Percentiles rank a stretch among this genome's conserved stretches.
Conservation (phyloP, 352 stramenopile species). For the Globisporangium solare region DNA sequence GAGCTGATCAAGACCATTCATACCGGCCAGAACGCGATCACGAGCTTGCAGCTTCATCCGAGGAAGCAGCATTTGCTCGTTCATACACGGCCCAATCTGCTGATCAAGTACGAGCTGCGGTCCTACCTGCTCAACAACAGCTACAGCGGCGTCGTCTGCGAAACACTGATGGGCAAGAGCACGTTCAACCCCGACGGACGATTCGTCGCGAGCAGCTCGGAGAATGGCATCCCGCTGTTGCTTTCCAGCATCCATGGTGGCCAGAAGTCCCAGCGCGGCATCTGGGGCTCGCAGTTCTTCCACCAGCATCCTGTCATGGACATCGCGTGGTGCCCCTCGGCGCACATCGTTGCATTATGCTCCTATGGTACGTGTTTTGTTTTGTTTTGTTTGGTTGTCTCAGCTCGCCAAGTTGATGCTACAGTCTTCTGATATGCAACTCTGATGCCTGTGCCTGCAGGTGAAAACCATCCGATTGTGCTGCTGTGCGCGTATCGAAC, state of each 20-base stretch:
- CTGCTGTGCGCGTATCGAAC: slow-evolving; percentile 48
- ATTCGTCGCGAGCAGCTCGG: slow-evolving; percentile 51
- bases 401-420: not conserved
- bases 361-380: slow-evolving; percentile 42
- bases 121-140: slow-evolving; percentile 74
- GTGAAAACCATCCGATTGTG: slow-evolving; percentile 54
- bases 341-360: slow-evolving; percentile 60
- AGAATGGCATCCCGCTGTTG: slow-evolving; percentile 53
- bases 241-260: slow-evolving; percentile 48
- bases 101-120: slow-evolving; percentile 72
- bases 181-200: slow-evolving; percentile 63
- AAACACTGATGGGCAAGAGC: slow-evolving; percentile 43
- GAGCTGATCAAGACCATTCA: slow-evolving; percentile 47
- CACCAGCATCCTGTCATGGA: slow-evolving; percentile 41
- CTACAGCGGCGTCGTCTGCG: slow-evolving; percentile 44
- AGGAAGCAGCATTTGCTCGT: slow-evolving; percentile 64
- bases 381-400: no score
- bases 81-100: slow-evolving; percentile 47
- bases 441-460: slow-evolving; percentile 14
- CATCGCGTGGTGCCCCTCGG: slow-evolving; percentile 52
- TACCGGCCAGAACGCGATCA: slow-evolving; percentile 46
- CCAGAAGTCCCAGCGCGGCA: slow-evolving; percentile 28
- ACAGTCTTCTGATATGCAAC: not conserved
- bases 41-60: slow-evolving; percentile 53
- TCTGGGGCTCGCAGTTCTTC: slow-evolving; percentile 64